Evolutionary conservation across 1,284 basidiomycete genomes (phyloP).

Genomic region (Malassezia restricta): DNA sequence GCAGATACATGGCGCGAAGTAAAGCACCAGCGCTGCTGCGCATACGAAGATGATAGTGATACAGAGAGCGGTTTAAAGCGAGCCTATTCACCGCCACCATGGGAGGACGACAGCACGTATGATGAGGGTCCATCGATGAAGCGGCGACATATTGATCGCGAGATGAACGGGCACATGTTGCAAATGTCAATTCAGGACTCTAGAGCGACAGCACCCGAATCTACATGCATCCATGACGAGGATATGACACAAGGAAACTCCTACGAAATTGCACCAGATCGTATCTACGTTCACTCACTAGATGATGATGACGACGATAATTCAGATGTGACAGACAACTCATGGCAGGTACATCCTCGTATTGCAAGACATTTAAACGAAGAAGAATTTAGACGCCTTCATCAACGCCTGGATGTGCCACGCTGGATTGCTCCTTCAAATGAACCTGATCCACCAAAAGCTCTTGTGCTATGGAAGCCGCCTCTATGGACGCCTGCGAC

Average conservation of each 20-base stretch:
- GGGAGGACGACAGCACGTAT: too few species aligned
- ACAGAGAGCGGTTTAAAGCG: too few species aligned
- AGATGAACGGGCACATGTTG: conserved; percentile 1
- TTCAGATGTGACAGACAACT: background rate
- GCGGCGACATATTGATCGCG: conserved; percentile 10
- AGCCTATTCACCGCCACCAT: too few species aligned
- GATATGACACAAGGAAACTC: conserved; percentile 10
- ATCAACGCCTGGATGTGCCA: background rate
- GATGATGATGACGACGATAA: conserved; percentile 8
- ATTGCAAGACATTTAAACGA: background rate
- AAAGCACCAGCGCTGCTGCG: too few species aligned
- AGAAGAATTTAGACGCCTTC: background rate
- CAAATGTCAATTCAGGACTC: conserved; percentile 5
- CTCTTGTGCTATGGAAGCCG: conserved; percentile 7
- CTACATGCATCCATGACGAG: background rate
- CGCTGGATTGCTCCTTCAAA: conserved; percentile 1
- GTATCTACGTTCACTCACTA: conserved; percentile 13
- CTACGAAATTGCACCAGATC: conserved; percentile 14
- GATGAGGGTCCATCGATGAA: background rate
- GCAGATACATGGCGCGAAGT: too few species aligned
- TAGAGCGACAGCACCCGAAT: background rate
- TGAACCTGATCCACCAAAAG: background rate
- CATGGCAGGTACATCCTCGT: conserved; percentile 7
- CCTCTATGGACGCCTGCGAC: background rate
- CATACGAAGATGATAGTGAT: too few species aligned